Evolutionary conservation across 73 alveolate species (phyloP), one percentile per base, ranked within the genome.

Genomic region (Uronychia setigera): DNA sequence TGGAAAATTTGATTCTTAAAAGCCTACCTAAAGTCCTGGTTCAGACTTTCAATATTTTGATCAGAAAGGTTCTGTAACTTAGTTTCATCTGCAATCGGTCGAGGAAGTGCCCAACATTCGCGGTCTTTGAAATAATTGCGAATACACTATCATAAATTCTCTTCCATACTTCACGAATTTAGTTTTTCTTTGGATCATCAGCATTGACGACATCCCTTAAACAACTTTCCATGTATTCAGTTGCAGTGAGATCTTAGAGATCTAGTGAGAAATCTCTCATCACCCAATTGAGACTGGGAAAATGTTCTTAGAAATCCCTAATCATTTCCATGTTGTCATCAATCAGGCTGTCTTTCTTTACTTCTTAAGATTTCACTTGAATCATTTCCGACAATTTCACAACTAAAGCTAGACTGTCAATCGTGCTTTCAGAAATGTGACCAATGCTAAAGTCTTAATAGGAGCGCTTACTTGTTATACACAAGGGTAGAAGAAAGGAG

Each of bases 181-280:
- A 74, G 82, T 97, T 97, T 75, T 97, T 97, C 74, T 93, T 79
- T 84, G 81, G 94, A 26, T 88, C 97, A 76, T 92, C 96, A 29
- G 94, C 92, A 31, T 81, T 77, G 25, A 94, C 88, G n/a, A 86
- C 92, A 74, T 93, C 82, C 80, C 89, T 91, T 29, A 96, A 82
- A 57, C 98, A 94, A 74, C 91, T 86, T 78, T 96, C 99, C 81
- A 96, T 87, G 87, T 96, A 96, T 35, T 92, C 97, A 80, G 91
- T 89, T 35, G 99, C 91, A 80, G 96, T 91, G 81, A 96, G 83
- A 26, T 89, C 93, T 76, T 90, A 91, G 35, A 93, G 84, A 82
- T 96, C 98, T 31, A 96, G 93, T 25, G 97, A 91, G 85, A 96
- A 96, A 92, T 96, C 99, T 93, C 99, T 95, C 77, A 96, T 80